Percentiles rank a stretch among this genome's conserved stretches.
Evolutionary conservation across 2,329 filamentous ascomycete species (phyloP).

Genomic region (Chaetomium strumarium): DNA sequence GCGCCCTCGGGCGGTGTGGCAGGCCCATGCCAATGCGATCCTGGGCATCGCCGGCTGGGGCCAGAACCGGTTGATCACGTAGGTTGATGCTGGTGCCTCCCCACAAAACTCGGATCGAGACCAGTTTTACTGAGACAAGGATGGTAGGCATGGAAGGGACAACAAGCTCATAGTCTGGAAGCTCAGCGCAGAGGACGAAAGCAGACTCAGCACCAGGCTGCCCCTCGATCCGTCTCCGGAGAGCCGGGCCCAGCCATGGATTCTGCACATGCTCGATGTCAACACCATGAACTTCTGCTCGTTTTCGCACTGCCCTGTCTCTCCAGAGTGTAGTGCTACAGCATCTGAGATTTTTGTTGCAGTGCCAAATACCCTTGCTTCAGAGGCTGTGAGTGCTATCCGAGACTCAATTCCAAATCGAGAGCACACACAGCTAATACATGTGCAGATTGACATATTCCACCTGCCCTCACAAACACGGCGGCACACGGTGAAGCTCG

Average conservation of each 20-base stretch:
- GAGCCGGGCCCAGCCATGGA: slow-evolving; percentile 64
- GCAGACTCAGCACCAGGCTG: slow-evolving; percentile 57
- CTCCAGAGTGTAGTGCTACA: slow-evolving; percentile 17
- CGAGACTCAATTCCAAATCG: not conserved
- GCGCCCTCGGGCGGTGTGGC: slow-evolving; percentile 78
- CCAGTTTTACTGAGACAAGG: not conserved
- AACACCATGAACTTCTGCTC: slow-evolving; percentile 95
- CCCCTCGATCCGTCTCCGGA: slow-evolving; percentile 58
- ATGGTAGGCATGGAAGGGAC: slow-evolving; percentile 76
- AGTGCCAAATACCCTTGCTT: slow-evolving; percentile 70
- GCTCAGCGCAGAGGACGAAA: slow-evolving; percentile 55
- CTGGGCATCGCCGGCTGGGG: slow-evolving; percentile 70
- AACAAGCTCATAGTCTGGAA: slow-evolving; percentile 84
- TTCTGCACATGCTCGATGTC: slow-evolving; percentile 76
- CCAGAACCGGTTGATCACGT: slow-evolving; percentile 75
- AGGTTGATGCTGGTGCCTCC: slow-evolving; percentile 31
- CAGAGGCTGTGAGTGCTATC: slow-evolving; percentile 55
- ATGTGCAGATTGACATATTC: slow-evolving; percentile 67
- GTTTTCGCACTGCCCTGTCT: slow-evolving; percentile 55
- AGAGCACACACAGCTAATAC: slow-evolving; percentile 4
- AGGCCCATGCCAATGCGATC: slow-evolving; percentile 71
- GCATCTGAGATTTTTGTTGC: slow-evolving; percentile 58
- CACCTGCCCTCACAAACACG: slow-evolving; percentile 69
- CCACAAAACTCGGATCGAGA: not conserved
- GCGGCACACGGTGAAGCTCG: slow-evolving; percentile 50